Base-by-base conservation (phyloP, 148 eudicot genomes). In the Vaccinium myrtillus region DNA sequence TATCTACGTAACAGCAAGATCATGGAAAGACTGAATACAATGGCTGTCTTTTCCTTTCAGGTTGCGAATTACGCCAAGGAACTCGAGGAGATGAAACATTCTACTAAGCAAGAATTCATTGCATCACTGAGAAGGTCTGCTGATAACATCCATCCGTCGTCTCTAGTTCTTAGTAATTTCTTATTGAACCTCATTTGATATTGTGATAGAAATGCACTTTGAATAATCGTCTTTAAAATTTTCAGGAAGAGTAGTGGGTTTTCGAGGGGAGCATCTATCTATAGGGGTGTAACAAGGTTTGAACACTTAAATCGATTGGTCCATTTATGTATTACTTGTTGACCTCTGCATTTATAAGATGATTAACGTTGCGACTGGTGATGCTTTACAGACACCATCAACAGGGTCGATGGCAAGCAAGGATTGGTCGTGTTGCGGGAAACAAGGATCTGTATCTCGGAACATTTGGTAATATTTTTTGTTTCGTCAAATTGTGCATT, bases 401-500 rank as follows among this genome's bases (percentile, higher is more conserved):
- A 83, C 99, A 97, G 90, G 99, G 99, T 25, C 91, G 99, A 16
- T 97, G 99, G 99, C 99, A 97, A 87, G 99, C 99, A 74, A 94
- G 99, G 80, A 97, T 97, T 39, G 99, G 99, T 70, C 99, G 99
- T 79, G 99, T 97, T 74, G 99, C 99, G 4, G 99, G 99, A 73
- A 97, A 97, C 81, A 97, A 97, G 84, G 99, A 97, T 87, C 81
- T 97, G 46, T 97, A 97, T 86, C 95, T 97, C 3, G 99, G 99
- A 67, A 97, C 99, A 56, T 97, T 97, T 82, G 98, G 99, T 94
- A 88, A 23, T 82, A 71, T 53, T n/a, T 53, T 71, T 1, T 82
- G 2, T 59, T 39, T 18, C 70, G n/a, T 54, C 59, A 56, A 55
- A 19, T 63, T 0, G 21, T 59, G 21, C 9, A 27, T 50, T 75